A percentile compares a stretch with the other conserved stretches of the same genome.
Conservation (phyloP, 257 asterid genomes). For the Lycium ferocissimum region DNA sequence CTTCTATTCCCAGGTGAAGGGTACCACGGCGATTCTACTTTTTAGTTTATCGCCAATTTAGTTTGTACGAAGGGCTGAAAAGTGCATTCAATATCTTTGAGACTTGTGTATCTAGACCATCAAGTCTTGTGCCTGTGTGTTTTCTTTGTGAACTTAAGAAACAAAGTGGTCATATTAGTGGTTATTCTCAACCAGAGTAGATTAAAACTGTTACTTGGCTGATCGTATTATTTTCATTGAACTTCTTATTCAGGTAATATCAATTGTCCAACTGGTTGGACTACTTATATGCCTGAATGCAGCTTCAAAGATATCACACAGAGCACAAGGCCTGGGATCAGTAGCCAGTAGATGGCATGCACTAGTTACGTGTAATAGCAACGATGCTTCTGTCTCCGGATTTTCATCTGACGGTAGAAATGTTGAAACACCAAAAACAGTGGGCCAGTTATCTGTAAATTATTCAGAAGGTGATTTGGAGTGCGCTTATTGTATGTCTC, state of each 20-base stretch:
- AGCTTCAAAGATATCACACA: constrained; percentile 88
- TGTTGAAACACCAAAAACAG: constrained; percentile 42
- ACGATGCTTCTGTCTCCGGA: constrained; percentile 52
- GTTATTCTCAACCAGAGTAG: not conserved
- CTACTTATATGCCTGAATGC: constrained; percentile 74
- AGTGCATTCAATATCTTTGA: constrained; percentile 9
- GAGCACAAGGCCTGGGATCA: constrained; percentile 87
- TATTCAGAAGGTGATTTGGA: constrained; percentile 85
- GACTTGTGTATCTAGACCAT: not conserved
- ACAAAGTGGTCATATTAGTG: not conserved
- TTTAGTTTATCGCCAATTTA: not conserved
- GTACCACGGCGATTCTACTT: not conserved
- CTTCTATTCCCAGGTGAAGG: constrained; percentile 23
- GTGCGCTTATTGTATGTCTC: constrained; percentile 53
- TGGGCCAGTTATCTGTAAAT: constrained; percentile 42
- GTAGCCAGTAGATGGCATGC: constrained; percentile 94
- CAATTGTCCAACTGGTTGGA: constrained; percentile 74
- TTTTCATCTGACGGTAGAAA: constrained; percentile 49
- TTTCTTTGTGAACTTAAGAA: constrained; percentile 25
- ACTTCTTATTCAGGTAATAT: constrained; percentile 57
- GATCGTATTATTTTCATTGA: constrained; percentile 27
- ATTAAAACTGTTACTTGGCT: constrained; percentile 5
- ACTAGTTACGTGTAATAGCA: constrained; percentile 64
- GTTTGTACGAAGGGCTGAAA: not conserved
- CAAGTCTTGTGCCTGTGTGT: not conserved